Evolutionary conservation across 352 stramenopile species (phyloP), one percentile per base, ranked within the genome.

Genomic region (Globisporangium polare): DNA sequence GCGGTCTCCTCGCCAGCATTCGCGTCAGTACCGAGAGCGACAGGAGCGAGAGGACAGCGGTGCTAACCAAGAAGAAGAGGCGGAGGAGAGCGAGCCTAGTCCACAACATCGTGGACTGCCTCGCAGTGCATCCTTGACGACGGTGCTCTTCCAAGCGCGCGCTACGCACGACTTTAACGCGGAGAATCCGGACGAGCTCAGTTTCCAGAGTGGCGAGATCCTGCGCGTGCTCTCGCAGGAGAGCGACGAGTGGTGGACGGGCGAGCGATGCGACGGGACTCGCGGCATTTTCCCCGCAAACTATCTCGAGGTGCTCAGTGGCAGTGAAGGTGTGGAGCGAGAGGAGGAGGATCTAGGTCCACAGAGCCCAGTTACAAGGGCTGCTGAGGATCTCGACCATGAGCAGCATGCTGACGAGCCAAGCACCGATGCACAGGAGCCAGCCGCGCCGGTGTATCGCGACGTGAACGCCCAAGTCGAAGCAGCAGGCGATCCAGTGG

Each of bases 221-320:
- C 58, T 91, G 33, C 78, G 77, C 15, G 68, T 89, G 39, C 53
- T 89, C 12, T 76, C 76, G 3, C 76, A 80, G 43, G 62, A 69
- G 37, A 73, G 64, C 27, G 67, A 60, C 17, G 79, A 88, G 27
- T 89, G 81, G 81, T 88, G 81, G 81, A 20, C 74, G 1, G 81
- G 79, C 1, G 81, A 91, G 58, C 74, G 62, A 17, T 91, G 81
- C 50, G 77, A 89, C 54, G 81, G 79, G 24, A 74, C 67, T 18
- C 67, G 77, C 2, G 81, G 81, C 31, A 80, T 89, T 55, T 88
- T 89, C 56, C 77, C 81, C 8, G 65, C 71, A 29, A 78, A 58
- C 29, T 89, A 75, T 50, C 76, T 89, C 2, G 63, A 75, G 35
- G 45, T 45, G 8, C 39, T 60, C 33, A 39, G 15, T 12, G n/a